Evolutionary conservation across 495 filamentous ascomycete species (phyloP), one percentile per base, ranked within the genome.

Genomic region (Talaromyces thailandensis): DNA sequence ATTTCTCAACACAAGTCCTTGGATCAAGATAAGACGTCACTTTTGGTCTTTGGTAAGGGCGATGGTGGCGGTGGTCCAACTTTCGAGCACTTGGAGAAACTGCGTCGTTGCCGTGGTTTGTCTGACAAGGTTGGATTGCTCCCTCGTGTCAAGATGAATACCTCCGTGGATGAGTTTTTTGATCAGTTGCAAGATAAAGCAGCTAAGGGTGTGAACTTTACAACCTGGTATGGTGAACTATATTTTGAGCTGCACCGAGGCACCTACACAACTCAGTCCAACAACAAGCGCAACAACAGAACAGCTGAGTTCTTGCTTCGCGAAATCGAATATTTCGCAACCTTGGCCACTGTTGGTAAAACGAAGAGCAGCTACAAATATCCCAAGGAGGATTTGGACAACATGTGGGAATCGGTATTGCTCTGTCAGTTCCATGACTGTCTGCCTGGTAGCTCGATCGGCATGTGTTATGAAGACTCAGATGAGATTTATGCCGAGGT

Each of bases 361-460:
- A 72, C 71, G n/a, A 74, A 76, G 18, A 59, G 59, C 5, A 63
- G 64, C 1, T 98, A 96, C 75, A 85, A 86, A 64, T 98, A 98
- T 69, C 94, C 94, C 1, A 98, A 97, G 75, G 81, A 88, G 67
- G 82, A 92, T 16, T 84, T 98, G 56, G 94, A 98, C 69, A 80
- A 87, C 53, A 92, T 98, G 86, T 98, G 94, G 94, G 93, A 98
- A 74, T 80, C 76, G 26, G 79, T 85, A 0, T 81, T 95, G 11
- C 84, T 96, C 18, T 96, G 93, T 67, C 94, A 98, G 66, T 98
- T 98, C 79, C 94, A 98, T 68, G 94, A 98, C 70, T 96, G 93
- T 69, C 77, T 98, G 37, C 94, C 94, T 9, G 94, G 94, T n/a
- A 95, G 88, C 69, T 87, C 85, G 18, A 98, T 98, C 64, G 92